phyloP scores from a whole-genome alignment of 441 rosid genomes.

The Populus tomentosa region DNA sequence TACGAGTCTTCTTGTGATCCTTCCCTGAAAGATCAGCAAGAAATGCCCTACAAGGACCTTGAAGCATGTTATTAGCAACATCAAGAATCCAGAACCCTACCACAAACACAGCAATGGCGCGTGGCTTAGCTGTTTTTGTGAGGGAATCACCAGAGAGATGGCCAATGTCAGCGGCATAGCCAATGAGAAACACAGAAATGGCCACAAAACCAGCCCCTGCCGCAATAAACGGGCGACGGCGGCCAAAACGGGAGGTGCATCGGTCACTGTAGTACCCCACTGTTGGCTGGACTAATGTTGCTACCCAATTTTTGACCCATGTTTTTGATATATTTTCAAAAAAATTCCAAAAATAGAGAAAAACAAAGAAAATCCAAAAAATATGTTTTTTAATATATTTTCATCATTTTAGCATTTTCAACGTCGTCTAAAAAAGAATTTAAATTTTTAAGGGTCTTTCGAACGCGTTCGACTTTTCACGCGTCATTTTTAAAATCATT shows the following conservation, averaged over 20 bases:
- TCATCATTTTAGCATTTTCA: too few relatives aligned
- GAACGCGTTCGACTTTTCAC: too few relatives aligned
- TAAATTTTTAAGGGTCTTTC: too few relatives aligned
- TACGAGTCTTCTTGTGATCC: conserved; percentile 47
- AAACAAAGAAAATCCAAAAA: too few relatives aligned
- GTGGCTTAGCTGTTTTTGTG: conserved; percentile 31
- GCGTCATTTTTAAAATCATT: too few relatives aligned
- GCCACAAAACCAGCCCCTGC: conserved; percentile 58
- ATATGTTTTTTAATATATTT: too few relatives aligned
- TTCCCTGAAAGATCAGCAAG: conserved; percentile 72
- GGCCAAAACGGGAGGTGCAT: conserved; percentile 76
- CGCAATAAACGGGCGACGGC: conserved; percentile 86
- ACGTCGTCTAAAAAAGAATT: too few relatives aligned
- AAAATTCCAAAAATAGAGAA: too few relatives aligned
- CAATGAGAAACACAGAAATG: conserved; percentile 71
- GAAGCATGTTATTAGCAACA: conserved; percentile 83
- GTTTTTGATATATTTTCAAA: too few relatives aligned
- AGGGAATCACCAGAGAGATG: conserved; percentile 49
- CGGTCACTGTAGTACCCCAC: conserved; percentile 88
- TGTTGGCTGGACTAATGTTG: conserved; percentile 88
- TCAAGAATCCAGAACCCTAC: conserved; percentile 94
- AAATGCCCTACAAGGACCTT: conserved; percentile 86
- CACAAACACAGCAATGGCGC: conserved; percentile 70
- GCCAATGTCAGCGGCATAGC: conserved; percentile 83
- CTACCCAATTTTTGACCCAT: too few relatives aligned